Percentiles rank a stretch among this genome's conserved stretches.
These are phyloP conservation scores for Suillus weaverae DNA, from an alignment of 768 basidiomycete genomes.

Conservation along the genomic window DNA sequence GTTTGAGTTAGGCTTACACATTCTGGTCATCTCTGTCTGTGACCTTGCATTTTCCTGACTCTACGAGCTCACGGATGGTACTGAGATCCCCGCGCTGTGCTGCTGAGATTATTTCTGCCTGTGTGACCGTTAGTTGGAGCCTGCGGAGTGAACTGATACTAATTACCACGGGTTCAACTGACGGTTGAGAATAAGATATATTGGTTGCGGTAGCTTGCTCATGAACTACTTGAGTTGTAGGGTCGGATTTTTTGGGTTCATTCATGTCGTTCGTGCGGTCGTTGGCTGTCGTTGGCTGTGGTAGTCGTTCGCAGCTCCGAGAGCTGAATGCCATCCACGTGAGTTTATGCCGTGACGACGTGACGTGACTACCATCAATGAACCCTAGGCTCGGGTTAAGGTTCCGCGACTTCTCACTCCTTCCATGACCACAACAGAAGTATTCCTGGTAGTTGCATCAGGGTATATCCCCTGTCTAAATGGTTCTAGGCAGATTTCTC, in stretches of 20 bases:
- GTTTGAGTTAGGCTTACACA: constrained; percentile 41
- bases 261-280: constrained; percentile 29
- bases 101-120: constrained; percentile 77
- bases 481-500: background rate
- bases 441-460: constrained; percentile 13
- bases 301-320: constrained; percentile 16
- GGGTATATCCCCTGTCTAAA: constrained; percentile 17
- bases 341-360: background rate
- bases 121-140: constrained; percentile 11
- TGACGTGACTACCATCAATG: constrained; percentile 15
- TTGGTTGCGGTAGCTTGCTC: constrained; percentile 31
- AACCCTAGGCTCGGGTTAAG: constrained; percentile 35
- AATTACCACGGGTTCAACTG: constrained; percentile 23
- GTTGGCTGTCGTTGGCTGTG: constrained; percentile 11
- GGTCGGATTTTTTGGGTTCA: constrained; percentile 29
- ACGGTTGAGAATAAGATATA: constrained; percentile 23
- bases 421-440: constrained; percentile 15
- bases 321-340: constrained; percentile 12
- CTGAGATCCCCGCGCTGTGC: constrained; percentile 84
- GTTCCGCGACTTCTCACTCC: constrained; percentile 15
- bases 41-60: constrained; percentile 67
- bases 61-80: constrained; percentile 62
- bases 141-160: background rate
- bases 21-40: constrained; percentile 87
- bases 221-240: constrained; percentile 27